Evolutionary conservation across 2,329 filamentous ascomycete genomes (phyloP), one percentile per base, ranked within the genome.

Genomic region (Fusarium incarnatum): DNA sequence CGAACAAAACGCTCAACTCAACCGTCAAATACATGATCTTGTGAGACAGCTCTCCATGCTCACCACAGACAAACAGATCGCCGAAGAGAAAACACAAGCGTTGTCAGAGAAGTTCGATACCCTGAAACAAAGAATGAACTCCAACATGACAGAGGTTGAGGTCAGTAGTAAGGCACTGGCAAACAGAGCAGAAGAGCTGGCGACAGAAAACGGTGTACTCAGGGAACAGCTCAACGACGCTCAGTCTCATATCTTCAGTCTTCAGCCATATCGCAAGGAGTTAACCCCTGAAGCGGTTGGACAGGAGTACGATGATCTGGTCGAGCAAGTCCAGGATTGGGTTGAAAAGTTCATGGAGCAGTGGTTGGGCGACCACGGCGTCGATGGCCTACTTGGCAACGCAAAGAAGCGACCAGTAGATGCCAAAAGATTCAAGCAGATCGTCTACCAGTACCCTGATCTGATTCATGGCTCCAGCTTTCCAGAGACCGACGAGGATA

Each of bases 251-350:
- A 82, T 82, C 49, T 81, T 83, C 57, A 80, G 77, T 16, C 76
- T 83, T 6, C 80, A 82, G 56, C 80, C 81, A 9, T 83, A 82
- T 57, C 77, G 76, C 18, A 78, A 79, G 44, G 79, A 81, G 20
- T 60, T 82, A 11, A 83, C 79, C 0, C 72, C 74, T 1, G 74
- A 79, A 28, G 80, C 82, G 48, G 77, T 81, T 34, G 76, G 74
- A 22, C 75, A 75, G 80, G 78, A 81, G 53, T 83, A 78, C 46
- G 77, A 79, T 54, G 65, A 76, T 32, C 72, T 83, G 1, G 64
- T 81, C n/a, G 72, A 77, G 34, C 65, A 69, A 32, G 64, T 82
- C 13, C 73, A 75, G 20, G 76, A 80, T 23, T 83, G 79, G 80
- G 77, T 81, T 8, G 72, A 78, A 37, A 76, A 77, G 52, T 75